Base-by-base conservation (phyloP, 1,284 basidiomycete species). In the Pyrrhoderma noxium region DNA sequence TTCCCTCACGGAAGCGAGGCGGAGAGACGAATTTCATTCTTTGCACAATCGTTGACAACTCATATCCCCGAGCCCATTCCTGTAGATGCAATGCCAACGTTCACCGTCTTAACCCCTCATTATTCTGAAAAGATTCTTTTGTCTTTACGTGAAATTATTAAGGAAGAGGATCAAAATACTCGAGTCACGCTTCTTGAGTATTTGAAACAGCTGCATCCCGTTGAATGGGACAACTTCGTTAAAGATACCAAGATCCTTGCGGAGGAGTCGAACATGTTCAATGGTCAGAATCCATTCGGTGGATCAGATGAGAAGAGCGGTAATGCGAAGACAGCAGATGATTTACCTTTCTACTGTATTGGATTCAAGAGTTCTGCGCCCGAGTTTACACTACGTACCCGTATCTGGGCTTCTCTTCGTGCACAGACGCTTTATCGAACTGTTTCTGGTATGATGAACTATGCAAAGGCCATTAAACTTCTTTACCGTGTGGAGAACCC, bases 381-480 rank as follows among this genome's bases (percentile, higher is more conserved):
- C 19, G 95, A 99, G 69, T 99, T 96, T 70, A 99, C 95, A 0
- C 80, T 99, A 25, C 93, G 95, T 58, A 99, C 96, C 13, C 89
- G 95, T 69, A 99, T 99, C 63, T 99, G 95, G 95, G 94, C 95
- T 8, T 98, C 94, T 23, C 78, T 99, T 13, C 91, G 95, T 55
- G 95, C 95, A 18, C 96, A 99, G 74, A 99, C 96, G 2, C 82
- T 99, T 31, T 99, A 99, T 70, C 86, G 96, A 60, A 99, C 95
- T 18, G 94, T 99, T 14, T 97, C 96, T 43, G 96, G 95, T 48
- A 98, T 99, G 86, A 99, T 99, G 96, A 99, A 99, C 75, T 99
- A 99, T 70, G 85, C 90, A 62, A 99, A 99, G 77, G 95, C 96
- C 16, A 98, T 99, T 82, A 99, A 99, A 71, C 77, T 99, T n/a